Conservation (phyloP, 2,329 filamentous ascomycete genomes). For the Penicillium sp. region DNA sequence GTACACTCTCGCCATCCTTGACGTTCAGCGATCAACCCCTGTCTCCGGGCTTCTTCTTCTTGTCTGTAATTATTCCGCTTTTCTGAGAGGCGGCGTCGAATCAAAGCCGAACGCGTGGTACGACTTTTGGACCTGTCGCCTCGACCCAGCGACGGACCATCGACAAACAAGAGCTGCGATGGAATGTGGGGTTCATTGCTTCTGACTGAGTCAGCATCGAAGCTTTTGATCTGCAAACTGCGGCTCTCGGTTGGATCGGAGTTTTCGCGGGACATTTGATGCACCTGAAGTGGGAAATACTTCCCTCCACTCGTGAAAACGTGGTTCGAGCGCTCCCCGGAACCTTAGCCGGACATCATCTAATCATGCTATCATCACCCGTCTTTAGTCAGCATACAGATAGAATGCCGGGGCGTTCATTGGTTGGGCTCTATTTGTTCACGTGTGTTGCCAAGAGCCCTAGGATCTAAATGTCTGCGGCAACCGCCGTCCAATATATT, state of each 20-base stretch:
- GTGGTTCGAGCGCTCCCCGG: not conserved
- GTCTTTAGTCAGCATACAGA: not conserved
- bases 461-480: not conserved
- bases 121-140: not conserved
- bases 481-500: not conserved
- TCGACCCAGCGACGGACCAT: slow-evolving; percentile 1
- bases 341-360: too few relatives aligned
- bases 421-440: too few relatives aligned
- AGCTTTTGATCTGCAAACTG: not conserved
- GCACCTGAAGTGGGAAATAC: not conserved
- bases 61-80: not conserved
- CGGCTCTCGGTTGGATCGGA: not conserved
- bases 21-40: slow-evolving; percentile 2
- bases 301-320: not conserved
- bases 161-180: slow-evolving; percentile 1
- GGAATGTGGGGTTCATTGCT: not conserved
- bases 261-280: not conserved
- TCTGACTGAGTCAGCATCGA: not conserved
- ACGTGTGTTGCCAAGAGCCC: not conserved
- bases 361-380: too few relatives aligned
- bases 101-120: slow-evolving; percentile 2
- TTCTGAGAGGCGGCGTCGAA: not conserved
- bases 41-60: slow-evolving; percentile 2
- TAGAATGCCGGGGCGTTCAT: too few relatives aligned
- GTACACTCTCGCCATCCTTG: not conserved